Conservation (phyloP, 1,139 yeast species). For the Hansenula lynferdii region DNA sequence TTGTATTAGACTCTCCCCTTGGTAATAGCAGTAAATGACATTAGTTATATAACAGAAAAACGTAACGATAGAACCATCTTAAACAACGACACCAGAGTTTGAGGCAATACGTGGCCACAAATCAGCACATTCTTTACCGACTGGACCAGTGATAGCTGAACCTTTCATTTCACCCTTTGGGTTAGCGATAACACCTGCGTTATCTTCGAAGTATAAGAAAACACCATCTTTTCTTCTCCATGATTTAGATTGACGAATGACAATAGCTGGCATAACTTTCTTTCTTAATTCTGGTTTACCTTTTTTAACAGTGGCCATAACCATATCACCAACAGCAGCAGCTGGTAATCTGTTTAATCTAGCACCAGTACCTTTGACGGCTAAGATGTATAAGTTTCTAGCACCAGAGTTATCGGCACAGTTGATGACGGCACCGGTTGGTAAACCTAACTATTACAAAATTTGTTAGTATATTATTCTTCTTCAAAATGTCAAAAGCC, state of each 20-base stretch:
- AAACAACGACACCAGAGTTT: constrained; percentile 99
- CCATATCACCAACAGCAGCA: constrained; percentile 99
- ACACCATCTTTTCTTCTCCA: constrained; percentile 99
- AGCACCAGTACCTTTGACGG: constrained; percentile 99
- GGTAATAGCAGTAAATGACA: constrained; percentile 18
- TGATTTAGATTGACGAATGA: constrained; percentile 98
- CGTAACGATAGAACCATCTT: constrained; percentile 29
- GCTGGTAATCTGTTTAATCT: constrained; percentile 99
- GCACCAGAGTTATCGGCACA: constrained; percentile 99
- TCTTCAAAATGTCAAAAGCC: too few species aligned
- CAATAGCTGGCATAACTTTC: constrained; percentile 99
- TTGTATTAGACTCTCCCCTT: constrained; percentile 4
- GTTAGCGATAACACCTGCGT: constrained; percentile 99
- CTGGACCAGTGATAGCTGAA: constrained; percentile 99
- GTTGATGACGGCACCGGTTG: constrained; percentile 99
- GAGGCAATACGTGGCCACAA: constrained; percentile 99
- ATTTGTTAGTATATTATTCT: constrained; percentile 29
- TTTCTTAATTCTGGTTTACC: constrained; percentile 99
- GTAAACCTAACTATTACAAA: constrained; percentile 80
- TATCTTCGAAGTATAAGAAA: constrained; percentile 99
- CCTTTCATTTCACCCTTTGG: constrained; percentile 99
- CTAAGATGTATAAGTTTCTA: constrained; percentile 97
- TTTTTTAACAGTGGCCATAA: constrained; percentile 99
- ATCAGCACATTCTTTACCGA: constrained; percentile 99
- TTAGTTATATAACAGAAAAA: constrained; percentile 16